Conservation (phyloP, 2,329 filamentous ascomycete genomes). For the Xylaria sp. region DNA sequence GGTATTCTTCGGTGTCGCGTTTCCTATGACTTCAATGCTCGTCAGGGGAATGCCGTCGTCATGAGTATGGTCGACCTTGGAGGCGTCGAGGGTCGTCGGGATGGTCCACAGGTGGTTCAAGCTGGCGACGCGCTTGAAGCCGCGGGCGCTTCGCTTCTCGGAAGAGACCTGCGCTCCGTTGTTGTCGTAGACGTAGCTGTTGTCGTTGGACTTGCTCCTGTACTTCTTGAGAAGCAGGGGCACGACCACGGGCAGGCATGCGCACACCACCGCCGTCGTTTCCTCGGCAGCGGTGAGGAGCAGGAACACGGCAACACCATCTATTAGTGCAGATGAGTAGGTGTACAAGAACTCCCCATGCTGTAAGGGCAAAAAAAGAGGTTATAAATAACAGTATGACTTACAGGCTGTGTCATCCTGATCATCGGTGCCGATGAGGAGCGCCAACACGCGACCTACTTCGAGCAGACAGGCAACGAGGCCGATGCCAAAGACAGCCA, state of each 20-base stretch:
- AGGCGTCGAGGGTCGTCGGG: conserved; percentile 10
- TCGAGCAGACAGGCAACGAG: conserved; percentile 28
- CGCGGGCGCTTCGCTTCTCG: conserved; percentile 16
- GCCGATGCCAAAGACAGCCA: conserved; percentile 32
- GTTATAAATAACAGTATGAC: conserved; percentile 2
- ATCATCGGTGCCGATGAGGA: conserved; percentile 31
- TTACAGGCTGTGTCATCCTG: conserved; percentile 31
- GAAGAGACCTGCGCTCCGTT: conserved; percentile 15
- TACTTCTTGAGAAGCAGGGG: conserved; percentile 22
- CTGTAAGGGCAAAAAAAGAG: background rate
- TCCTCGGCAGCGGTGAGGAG: conserved; percentile 32
- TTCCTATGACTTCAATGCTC: conserved; percentile 14
- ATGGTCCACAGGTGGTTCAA: conserved; percentile 25
- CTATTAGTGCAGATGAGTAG: conserved; percentile 8
- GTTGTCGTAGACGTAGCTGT: conserved; percentile 9
- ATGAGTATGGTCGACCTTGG: conserved; percentile 9
- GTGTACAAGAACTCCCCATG: background rate
- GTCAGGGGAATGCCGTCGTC: conserved; percentile 22
- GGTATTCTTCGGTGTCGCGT: background rate
- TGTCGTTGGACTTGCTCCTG: conserved; percentile 2
- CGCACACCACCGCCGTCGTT: conserved; percentile 32
- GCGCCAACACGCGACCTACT: conserved; percentile 26
- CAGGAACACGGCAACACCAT: conserved; percentile 30
- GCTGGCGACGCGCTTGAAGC: conserved; percentile 27
- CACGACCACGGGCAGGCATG: conserved; percentile 27